phyloP scores from a whole-genome alignment of 495 filamentous ascomycete genomes.

The Penicillium parvum region DNA sequence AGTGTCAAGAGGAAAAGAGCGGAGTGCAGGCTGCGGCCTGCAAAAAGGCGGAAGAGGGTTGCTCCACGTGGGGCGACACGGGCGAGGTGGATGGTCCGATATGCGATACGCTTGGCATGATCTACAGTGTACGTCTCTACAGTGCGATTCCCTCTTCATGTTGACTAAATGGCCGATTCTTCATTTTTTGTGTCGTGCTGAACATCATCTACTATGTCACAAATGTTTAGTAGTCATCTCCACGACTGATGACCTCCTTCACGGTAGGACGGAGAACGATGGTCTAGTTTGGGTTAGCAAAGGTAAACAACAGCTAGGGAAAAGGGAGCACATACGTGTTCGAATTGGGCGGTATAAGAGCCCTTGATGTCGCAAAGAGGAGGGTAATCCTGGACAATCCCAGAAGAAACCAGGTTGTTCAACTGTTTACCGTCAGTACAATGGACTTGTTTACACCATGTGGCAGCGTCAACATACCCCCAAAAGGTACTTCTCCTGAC shows the following conservation, averaged over 20 bases:
- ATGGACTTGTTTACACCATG: neutral
- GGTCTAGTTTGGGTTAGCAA: constrained; percentile 51
- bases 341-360: constrained; percentile 89
- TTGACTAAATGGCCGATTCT: neutral
- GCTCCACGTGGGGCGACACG: constrained; percentile 42
- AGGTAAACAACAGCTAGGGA: constrained; percentile 4
- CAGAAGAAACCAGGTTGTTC: constrained; percentile 79
- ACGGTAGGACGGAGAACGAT: constrained; percentile 80
- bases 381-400: constrained; percentile 86
- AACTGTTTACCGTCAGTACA: constrained; percentile 49
- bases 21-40: constrained; percentile 1
- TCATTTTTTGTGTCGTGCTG: neutral
- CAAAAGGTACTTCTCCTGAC: constrained; percentile 83
- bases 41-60: constrained; percentile 19
- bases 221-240: constrained; percentile 71
- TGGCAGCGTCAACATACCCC: constrained; percentile 52
- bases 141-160: neutral
- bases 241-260: constrained; percentile 90
- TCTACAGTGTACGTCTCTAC: constrained; percentile 1
- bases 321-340: constrained; percentile 68
- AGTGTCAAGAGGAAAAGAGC: constrained; percentile 10
- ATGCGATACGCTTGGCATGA: constrained; percentile 11
- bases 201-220: neutral
- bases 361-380: constrained; percentile 90
- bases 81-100: constrained; percentile 21